These are phyloP conservation scores for Borovskyia barvae DNA, from an alignment of 208 protist genomes.

Conservation along the genomic window DNA sequence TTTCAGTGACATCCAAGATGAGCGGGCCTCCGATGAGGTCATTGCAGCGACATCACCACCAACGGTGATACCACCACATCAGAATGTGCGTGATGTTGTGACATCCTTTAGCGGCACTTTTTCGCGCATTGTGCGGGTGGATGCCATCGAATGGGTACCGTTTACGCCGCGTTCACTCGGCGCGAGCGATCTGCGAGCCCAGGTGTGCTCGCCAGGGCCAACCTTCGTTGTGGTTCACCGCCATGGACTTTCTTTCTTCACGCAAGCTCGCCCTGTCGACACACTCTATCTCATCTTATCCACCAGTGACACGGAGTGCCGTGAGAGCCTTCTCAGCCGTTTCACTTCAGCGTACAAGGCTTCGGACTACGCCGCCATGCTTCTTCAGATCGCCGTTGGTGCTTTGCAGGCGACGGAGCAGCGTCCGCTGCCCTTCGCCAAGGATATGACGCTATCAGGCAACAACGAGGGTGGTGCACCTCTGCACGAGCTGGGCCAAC, in stretches of 20 bases:
- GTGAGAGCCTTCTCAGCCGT: constrained; percentile 64
- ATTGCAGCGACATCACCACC: constrained; percentile 55
- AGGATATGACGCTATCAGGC: constrained; percentile 5
- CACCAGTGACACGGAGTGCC: constrained; percentile 34
- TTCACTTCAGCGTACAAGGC: constrained; percentile 70
- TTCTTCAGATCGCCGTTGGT: constrained; percentile 82
- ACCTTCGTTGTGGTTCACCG: constrained; percentile 74
- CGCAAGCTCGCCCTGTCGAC: constrained; percentile 78
- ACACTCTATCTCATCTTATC: constrained; percentile 81
- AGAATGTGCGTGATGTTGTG: constrained; percentile 64
- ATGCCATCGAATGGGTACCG: constrained; percentile 67
- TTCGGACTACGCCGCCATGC: constrained; percentile 83
- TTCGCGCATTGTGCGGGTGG: constrained; percentile 68
- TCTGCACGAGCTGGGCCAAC: constrained; percentile 50
- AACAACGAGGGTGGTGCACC: constrained; percentile 39
- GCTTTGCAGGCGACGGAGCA: constrained; percentile 12
- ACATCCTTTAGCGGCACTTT: constrained; percentile 47
- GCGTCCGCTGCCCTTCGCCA: constrained; percentile 3
- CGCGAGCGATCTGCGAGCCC: constrained; percentile 69
- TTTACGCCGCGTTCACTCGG: constrained; percentile 20
- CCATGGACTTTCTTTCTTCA: constrained; percentile 77
- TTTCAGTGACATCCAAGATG: constrained; percentile 31
- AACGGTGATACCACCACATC: constrained; percentile 61
- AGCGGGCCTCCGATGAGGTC: constrained; percentile 49
- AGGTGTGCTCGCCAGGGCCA: constrained; percentile 53